Base-by-base conservation (phyloP, 139 green algal genomes). In the Chlorella sp. region DNA sequence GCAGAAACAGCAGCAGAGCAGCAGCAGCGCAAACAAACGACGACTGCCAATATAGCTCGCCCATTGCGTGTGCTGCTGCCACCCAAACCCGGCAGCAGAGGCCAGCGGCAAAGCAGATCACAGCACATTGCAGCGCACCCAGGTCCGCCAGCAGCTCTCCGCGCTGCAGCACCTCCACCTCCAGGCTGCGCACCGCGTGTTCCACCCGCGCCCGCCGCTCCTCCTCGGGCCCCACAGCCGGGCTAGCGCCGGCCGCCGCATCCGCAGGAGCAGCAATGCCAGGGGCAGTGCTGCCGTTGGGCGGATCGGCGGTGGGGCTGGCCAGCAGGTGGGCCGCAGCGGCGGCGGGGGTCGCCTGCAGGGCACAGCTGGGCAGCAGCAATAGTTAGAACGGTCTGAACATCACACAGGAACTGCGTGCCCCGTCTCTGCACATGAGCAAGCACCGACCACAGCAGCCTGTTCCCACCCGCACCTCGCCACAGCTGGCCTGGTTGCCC, bases 111-210 rank as follows among this genome's bases (percentile, higher is more conserved):
- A 51, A 9, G 44, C 44, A 51, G 6, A 9, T 6, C 44, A 6
- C 44, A 51, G 44, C 44, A 51, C 7, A 51, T 51, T 16, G 44
- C 44, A 51, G 16, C 13, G 79, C 88, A 62, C 94, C 94, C 60
- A 97, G 85, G 82, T 95, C 87, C 13, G 96, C 82, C 63, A 96
- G 55, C 47, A 93, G 74, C 90, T 98, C 95, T 26, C 95, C 95
- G 25, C 92, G 81, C 17, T 85, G 88, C 63, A 73, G 51, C 34
- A 97, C 88, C 93, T 97, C 90, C 25, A 67, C 65, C 70, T 87
- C 64, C 71, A 88, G 74, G 21, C 36, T 60, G 4, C 12, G 36
- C 76, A 82, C 38, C 25, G 76, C 76, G 9, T 82, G 78, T 78
- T 96, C 90, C 88, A 96, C 25, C n/a, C 85, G 89, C 5, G 86